Evolutionary conservation across 768 basidiomycete genomes (phyloP).

Genomic region (Leccinum subgranulosum): DNA sequence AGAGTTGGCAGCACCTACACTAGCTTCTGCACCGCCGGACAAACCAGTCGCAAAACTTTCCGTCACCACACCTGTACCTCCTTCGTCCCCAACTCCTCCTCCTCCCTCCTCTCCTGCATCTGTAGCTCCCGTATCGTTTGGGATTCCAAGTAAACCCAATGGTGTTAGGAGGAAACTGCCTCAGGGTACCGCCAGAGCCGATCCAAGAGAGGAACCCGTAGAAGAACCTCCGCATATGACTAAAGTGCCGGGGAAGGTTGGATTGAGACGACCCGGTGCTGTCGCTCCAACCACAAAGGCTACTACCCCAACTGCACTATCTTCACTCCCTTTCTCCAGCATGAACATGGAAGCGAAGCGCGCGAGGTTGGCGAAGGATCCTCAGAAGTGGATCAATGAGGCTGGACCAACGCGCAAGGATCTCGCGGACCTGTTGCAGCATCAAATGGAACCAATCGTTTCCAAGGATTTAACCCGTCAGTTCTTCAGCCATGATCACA

Average conservation of each 20-base stretch:
- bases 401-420: constrained; percentile 81
- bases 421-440: constrained; percentile 78
- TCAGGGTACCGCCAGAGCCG: constrained; percentile 49
- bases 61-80: constrained; percentile 18
- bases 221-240: constrained; percentile 33
- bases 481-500: constrained; percentile 95
- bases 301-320: constrained; percentile 31
- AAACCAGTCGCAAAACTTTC: constrained; percentile 28
- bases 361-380: constrained; percentile 68
- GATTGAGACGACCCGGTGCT: constrained; percentile 45
- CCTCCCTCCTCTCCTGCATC: constrained; percentile 48
- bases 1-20: constrained; percentile 35
- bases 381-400: constrained; percentile 82
- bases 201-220: constrained; percentile 38
- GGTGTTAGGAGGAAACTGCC: constrained; percentile 75
- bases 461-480: constrained; percentile 72
- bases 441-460: constrained; percentile 86
- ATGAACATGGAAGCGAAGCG: constrained; percentile 50
- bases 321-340: constrained; percentile 34
- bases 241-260: constrained; percentile 36
- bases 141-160: constrained; percentile 42
- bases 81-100: constrained; percentile 37
- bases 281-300: constrained; percentile 29
- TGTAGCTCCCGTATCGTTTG: constrained; percentile 29
- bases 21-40: constrained; percentile 29